Conservation (phyloP, 352 stramenopile genomes). For the Pseudoperonospora humuli region DNA sequence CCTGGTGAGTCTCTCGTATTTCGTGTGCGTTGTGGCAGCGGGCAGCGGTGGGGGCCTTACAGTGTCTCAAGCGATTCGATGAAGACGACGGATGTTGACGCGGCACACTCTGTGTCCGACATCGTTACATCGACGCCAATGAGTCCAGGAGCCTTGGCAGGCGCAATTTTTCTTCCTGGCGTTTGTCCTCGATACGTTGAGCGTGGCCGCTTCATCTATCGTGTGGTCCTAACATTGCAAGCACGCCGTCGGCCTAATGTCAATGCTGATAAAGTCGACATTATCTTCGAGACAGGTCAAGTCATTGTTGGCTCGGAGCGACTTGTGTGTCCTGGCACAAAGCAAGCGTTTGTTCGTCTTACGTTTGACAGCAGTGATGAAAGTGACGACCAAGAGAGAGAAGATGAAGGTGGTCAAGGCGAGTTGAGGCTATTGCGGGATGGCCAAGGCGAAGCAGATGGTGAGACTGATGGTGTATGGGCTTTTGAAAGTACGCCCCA, state of each 20-base stretch:
- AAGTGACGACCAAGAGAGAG: slow-evolving; percentile 1
- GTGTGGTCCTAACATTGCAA: slow-evolving; percentile 41
- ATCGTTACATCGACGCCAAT: slow-evolving; percentile 9
- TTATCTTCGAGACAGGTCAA: slow-evolving; percentile 42
- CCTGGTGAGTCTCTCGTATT: slow-evolving; percentile 49
- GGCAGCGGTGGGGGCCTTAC: slow-evolving; percentile 55
- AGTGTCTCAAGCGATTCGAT: slow-evolving; percentile 54
- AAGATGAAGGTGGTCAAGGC: slow-evolving; percentile 14
- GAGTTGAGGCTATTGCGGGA: slow-evolving; percentile 20
- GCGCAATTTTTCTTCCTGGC: slow-evolving; percentile 44
- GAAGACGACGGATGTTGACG: slow-evolving; percentile 33
- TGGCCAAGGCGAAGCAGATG: slow-evolving; percentile 21
- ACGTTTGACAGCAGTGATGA: slow-evolving; percentile 12
- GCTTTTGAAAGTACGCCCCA: slow-evolving; percentile 59
- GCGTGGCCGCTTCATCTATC: slow-evolving; percentile 55
- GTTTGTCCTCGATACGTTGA: slow-evolving; percentile 55
- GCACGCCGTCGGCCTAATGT: slow-evolving; percentile 40
- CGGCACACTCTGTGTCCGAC: slow-evolving; percentile 1
- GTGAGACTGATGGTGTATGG: slow-evolving; percentile 42
- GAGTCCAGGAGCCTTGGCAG: neutral
- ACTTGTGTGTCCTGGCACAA: slow-evolving; percentile 46
- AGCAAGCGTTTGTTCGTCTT: slow-evolving; percentile 60
- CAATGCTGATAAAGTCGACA: slow-evolving; percentile 41
- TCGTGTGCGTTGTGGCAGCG: slow-evolving; percentile 50
- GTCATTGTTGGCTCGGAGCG: slow-evolving; percentile 47